Evolutionary conservation across 495 filamentous ascomycete species (phyloP).

Genomic region (Stereocaulon alpinum): DNA sequence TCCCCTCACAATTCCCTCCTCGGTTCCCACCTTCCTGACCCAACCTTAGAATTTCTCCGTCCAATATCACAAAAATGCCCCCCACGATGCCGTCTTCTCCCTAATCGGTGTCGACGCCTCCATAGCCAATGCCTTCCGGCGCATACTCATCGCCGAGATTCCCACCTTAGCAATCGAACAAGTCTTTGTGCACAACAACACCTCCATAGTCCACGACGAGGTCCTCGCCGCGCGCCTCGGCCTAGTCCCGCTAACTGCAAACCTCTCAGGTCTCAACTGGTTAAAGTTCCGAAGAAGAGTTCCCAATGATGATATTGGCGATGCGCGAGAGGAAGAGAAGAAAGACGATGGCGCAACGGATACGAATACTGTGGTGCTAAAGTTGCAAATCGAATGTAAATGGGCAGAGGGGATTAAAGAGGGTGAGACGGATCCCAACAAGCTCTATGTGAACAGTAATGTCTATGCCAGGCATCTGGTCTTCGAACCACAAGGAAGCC

Average conservation of each 20-base stretch:
- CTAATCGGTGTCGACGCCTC: constrained; percentile 84
- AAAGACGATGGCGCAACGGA: constrained; percentile 46
- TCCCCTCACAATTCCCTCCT: not conserved
- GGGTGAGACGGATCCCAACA: constrained; percentile 65
- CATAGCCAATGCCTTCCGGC: constrained; percentile 95
- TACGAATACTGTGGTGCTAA: constrained; percentile 68
- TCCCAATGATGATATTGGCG: constrained; percentile 26
- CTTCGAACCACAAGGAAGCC: constrained; percentile 64
- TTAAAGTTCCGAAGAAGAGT: constrained; percentile 66
- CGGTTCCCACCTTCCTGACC: too few relatives aligned
- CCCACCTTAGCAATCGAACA: constrained; percentile 87
- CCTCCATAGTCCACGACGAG: constrained; percentile 94
- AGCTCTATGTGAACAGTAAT: constrained; percentile 73
- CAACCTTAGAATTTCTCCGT: constrained; percentile 49
- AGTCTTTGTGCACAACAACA: constrained; percentile 89
- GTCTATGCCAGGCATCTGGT: constrained; percentile 77
- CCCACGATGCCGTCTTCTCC: constrained; percentile 71
- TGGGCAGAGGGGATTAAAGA: constrained; percentile 51
- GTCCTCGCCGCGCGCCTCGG: constrained; percentile 83
- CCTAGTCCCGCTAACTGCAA: constrained; percentile 77
- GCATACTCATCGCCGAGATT: constrained; percentile 92
- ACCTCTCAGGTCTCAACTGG: constrained; percentile 60
- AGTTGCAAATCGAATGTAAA: constrained; percentile 63
- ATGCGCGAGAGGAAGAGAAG: constrained; percentile 31
- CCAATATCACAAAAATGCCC: constrained; percentile 72